Conservation (phyloP, 495 filamentous ascomycete species). For the Penicillium samsonianum region DNA sequence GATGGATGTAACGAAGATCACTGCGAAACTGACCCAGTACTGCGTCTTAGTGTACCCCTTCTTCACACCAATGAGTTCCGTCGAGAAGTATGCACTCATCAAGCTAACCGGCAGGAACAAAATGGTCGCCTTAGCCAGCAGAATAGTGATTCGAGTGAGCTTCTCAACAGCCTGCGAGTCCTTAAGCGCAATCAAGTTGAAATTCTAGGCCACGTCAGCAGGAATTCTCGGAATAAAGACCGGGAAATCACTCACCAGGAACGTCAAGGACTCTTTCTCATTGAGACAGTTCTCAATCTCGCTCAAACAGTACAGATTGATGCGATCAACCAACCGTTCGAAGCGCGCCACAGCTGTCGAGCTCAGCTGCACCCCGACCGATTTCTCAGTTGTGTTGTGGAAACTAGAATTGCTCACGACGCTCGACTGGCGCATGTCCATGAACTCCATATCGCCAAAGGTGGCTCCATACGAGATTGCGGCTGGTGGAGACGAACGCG, state of each 20-base stretch:
- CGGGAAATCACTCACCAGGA: conserved; percentile 52
- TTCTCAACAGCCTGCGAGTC: conserved; percentile 78
- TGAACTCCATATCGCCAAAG: conserved; percentile 31
- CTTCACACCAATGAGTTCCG: conserved; percentile 62
- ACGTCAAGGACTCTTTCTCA: conserved; percentile 77
- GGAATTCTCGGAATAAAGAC: neutral
- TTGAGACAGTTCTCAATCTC: conserved; percentile 77
- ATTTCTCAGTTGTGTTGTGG: conserved; percentile 26
- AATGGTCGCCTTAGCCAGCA: conserved; percentile 82
- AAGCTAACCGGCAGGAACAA: conserved; percentile 83
- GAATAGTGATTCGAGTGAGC: conserved; percentile 75
- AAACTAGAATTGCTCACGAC: conserved; percentile 29
- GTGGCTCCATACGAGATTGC: conserved; percentile 28
- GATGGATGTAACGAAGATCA: conserved; percentile 66
- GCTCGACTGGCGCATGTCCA: conserved; percentile 33
- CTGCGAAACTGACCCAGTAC: conserved; percentile 74
- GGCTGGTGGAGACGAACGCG: conserved; percentile 23
- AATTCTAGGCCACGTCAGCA: conserved; percentile 59
- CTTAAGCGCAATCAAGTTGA: conserved; percentile 84
- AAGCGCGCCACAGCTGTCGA: conserved; percentile 71
- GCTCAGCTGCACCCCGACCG: conserved; percentile 60
- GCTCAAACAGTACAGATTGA: conserved; percentile 76
- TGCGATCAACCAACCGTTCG: conserved; percentile 71
- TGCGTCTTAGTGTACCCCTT: conserved; percentile 58
- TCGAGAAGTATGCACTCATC: conserved; percentile 82